phyloP scores from a whole-genome alignment of 2,329 filamentous ascomycete species.

The Gliomastix tumulicola region DNA sequence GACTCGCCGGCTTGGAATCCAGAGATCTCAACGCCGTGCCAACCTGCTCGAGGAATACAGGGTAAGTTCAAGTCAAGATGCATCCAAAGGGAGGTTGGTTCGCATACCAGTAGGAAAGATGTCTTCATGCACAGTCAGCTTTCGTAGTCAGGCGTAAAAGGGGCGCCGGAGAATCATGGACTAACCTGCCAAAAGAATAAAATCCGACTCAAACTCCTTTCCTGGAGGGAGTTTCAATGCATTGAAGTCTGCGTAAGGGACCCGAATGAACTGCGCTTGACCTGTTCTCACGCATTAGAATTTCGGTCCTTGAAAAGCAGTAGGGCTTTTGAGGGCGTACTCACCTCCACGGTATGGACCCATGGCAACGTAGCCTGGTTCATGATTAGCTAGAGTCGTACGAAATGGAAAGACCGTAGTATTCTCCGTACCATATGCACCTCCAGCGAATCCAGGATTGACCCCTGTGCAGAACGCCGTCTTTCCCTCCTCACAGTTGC shows the following conservation, averaged over 20 bases:
- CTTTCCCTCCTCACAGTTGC: conserved; percentile 56
- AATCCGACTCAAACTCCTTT: conserved; percentile 55
- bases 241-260: conserved; percentile 64
- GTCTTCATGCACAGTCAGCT: conserved; percentile 11
- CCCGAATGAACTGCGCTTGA: conserved; percentile 57
- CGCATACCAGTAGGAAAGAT: conserved; percentile 24
- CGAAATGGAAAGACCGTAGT: not conserved
- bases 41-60: conserved; percentile 34
- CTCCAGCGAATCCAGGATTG: conserved; percentile 25
- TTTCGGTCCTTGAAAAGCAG: too few relatives aligned
- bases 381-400: not conserved
- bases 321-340: too few relatives aligned
- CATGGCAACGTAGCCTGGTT: conserved; percentile 49
- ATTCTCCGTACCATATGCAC: not conserved
- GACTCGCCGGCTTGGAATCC: conserved; percentile 54
- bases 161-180: conserved; percentile 28
- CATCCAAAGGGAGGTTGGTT: not conserved
- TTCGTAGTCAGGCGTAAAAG: too few relatives aligned
- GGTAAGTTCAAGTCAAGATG: conserved; percentile 1
- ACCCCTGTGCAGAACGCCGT: conserved; percentile 59
- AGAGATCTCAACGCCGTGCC: conserved; percentile 49
- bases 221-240: conserved; percentile 53
- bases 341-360: conserved; percentile 37
- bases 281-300: conserved; percentile 16
- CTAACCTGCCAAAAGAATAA: conserved; percentile 39